Percentiles rank a stretch among this genome's conserved stretches.
Conservation (phyloP, 2,329 filamentous ascomycete genomes). For the Tolypocladium tropicale region DNA sequence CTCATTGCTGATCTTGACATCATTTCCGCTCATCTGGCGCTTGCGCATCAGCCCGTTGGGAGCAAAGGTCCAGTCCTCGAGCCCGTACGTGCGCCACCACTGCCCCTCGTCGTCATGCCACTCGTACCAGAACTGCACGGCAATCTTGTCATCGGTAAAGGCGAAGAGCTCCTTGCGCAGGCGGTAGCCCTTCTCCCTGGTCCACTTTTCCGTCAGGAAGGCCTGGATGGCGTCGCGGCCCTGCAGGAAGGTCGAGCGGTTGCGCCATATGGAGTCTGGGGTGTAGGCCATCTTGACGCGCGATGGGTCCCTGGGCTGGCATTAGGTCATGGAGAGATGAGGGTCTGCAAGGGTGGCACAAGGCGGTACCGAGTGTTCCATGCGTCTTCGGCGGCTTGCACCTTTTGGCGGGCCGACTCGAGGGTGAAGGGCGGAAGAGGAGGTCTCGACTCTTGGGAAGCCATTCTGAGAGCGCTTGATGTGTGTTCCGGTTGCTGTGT, state of each 20-base stretch:
- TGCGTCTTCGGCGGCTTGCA: constrained; percentile 72
- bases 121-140: constrained; percentile 89
- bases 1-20: constrained; percentile 49
- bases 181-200: constrained; percentile 58
- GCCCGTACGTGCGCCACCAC: constrained; percentile 82
- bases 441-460: constrained; percentile 10
- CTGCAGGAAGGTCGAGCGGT: constrained; percentile 58
- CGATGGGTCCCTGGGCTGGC: constrained; percentile 46
- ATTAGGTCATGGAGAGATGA: constrained; percentile 6
- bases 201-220: constrained; percentile 67
- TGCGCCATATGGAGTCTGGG: constrained; percentile 68
- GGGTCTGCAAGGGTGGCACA: not conserved
- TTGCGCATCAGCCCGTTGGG: constrained; percentile 62
- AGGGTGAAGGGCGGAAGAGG: constrained; percentile 63
- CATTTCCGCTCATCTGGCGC: constrained; percentile 67
- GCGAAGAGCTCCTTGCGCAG: constrained; percentile 79
- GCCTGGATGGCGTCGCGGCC: constrained; percentile 58
- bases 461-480: not conserved
- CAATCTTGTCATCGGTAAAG: constrained; percentile 64
- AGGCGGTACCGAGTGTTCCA: constrained; percentile 63
- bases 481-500: not conserved
- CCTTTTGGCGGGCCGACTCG: constrained; percentile 62
- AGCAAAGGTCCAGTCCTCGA: constrained; percentile 72
- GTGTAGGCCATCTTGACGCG: constrained; percentile 65
- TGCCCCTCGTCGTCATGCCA: constrained; percentile 59